Conservation (phyloP, 2,329 filamentous ascomycete genomes). For the Aspergillus piperis region DNA sequence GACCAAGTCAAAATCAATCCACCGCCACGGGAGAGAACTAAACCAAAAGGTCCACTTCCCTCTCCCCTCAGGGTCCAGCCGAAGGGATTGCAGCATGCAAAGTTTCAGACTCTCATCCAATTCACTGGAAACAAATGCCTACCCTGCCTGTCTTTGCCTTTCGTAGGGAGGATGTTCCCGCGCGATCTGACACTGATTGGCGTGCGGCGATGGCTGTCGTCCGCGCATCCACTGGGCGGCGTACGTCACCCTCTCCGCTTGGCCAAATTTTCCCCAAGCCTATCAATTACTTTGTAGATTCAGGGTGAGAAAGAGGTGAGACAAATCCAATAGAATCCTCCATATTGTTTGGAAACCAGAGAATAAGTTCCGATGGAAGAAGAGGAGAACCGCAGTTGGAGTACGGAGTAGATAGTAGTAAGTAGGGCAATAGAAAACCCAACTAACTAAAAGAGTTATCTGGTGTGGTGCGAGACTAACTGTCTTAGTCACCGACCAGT, state of each 20-base stretch:
- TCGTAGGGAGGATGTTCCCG: neutral
- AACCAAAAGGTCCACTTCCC: constrained; percentile 1
- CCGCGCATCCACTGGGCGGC: neutral
- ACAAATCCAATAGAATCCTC: neutral
- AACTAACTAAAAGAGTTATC: no score
- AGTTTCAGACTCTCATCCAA: neutral
- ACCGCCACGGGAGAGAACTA: neutral
- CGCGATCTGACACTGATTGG: constrained; percentile 3
- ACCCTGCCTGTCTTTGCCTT: neutral
- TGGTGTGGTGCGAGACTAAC: no score
- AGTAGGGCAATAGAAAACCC: no score
- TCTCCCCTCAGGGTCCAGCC: constrained; percentile 3
- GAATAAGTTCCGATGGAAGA: no score
- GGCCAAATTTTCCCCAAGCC: neutral
- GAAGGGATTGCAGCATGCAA: neutral
- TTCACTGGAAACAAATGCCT: neutral
- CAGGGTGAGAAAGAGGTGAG: neutral
- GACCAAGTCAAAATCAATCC: neutral
- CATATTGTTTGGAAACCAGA: neutral
- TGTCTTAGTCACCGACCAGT: neutral
- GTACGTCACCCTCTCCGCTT: constrained; percentile 9
- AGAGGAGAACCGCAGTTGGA: no score
- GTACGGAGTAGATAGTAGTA: no score
- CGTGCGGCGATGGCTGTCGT: neutral
- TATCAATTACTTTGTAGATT: neutral